Conservation (phyloP, 768 basidiomycete species). For the Pleurotus giganteus region DNA sequence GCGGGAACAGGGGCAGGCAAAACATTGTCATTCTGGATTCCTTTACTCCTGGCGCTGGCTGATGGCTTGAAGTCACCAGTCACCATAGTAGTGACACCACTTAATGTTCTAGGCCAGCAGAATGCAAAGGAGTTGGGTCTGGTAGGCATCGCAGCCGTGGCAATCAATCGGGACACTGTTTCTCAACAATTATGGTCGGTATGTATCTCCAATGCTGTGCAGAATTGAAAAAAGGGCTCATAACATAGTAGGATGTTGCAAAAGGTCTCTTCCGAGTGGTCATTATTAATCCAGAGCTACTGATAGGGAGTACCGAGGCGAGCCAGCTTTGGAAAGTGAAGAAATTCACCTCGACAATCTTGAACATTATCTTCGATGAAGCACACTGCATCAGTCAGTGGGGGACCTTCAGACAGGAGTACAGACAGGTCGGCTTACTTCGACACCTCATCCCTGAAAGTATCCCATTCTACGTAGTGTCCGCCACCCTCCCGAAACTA, state of each 20-base stretch:
- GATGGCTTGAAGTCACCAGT: background rate
- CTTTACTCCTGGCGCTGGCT: conserved; percentile 2
- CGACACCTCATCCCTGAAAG: background rate
- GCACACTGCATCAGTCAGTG: background rate
- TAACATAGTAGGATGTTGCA: background rate
- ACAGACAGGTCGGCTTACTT: conserved; percentile 19
- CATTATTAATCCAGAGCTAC: background rate
- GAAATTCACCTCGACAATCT: background rate
- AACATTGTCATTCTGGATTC: conserved; percentile 8
- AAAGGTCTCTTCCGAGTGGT: background rate
- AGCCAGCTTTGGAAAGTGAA: background rate
- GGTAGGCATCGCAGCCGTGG: background rate
- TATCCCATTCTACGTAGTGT: conserved; percentile 17
- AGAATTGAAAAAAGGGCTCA: background rate
- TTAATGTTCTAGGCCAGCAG: background rate
- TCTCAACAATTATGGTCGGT: background rate
- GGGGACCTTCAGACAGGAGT: conserved; percentile 26
- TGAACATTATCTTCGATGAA: conserved; percentile 1
- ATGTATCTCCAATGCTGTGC: background rate
- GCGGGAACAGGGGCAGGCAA: conserved; percentile 5
- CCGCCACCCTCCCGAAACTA: conserved; percentile 18
- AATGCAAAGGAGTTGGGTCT: background rate
- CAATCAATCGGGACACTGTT: background rate
- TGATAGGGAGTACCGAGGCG: background rate
- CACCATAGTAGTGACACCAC: background rate